A percentile compares a stretch with the other conserved stretches of the same genome.
Conservation (phyloP, 1,284 basidiomycete genomes). For the Apiotrichum akiyoshidainum region DNA sequence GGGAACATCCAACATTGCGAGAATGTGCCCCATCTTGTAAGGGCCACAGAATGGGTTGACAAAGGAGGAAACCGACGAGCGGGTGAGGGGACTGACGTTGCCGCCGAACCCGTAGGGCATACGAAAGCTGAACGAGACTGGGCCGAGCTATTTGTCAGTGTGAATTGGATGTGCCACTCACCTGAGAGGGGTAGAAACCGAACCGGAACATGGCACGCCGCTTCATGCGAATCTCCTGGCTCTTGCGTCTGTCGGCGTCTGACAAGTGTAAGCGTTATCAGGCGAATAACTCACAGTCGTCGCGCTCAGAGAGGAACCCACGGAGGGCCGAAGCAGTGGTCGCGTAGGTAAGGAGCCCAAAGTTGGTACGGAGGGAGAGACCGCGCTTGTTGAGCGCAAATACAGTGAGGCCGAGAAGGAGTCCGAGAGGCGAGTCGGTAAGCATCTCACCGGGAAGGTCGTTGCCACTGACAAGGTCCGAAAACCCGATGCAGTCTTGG, state of each 20-base stretch:
- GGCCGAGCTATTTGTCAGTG: slow-evolving; percentile 11
- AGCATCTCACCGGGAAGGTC: background rate
- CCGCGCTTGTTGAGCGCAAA: slow-evolving; percentile 2
- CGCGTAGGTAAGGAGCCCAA: background rate
- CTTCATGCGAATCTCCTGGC: background rate
- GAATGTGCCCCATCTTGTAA: background rate
- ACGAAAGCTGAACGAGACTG: background rate
- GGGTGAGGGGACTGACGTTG: background rate
- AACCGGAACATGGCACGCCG: slow-evolving; percentile 8
- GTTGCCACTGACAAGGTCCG: slow-evolving; percentile 4
- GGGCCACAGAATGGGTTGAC: background rate
- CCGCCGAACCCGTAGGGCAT: background rate
- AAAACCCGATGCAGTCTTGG: slow-evolving; percentile 8
- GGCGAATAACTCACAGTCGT: slow-evolving; percentile 4
- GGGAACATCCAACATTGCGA: too few species aligned
- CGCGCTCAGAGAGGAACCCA: slow-evolving; percentile 5
- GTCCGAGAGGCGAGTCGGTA: slow-evolving; percentile 11
- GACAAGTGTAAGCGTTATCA: background rate
- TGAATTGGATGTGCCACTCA: background rate
- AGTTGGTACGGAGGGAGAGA: background rate
- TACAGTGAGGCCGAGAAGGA: slow-evolving; percentile 11
- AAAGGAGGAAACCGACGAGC: background rate
- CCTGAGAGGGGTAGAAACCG: slow-evolving; percentile 9
- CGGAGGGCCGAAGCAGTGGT: slow-evolving; percentile 3
- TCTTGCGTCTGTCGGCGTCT: slow-evolving; percentile 1